These are phyloP conservation scores for Prosopis cineraria DNA, from an alignment of 306 rosid genomes.

Conservation along the genomic window DNA sequence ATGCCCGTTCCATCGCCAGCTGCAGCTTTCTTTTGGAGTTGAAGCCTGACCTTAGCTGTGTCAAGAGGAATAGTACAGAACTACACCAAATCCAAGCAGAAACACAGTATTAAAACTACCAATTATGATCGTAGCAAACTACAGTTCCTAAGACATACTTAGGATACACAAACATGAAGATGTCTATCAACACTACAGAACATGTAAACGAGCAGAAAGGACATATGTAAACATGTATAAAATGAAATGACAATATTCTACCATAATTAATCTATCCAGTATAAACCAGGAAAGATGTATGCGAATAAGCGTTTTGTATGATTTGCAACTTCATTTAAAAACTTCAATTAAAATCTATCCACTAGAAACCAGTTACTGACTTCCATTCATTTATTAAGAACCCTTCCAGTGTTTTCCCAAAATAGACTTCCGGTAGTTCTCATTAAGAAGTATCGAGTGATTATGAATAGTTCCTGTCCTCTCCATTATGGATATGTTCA, in stretches of 20 bases:
- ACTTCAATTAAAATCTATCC: no score
- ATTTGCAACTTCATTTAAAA: not conserved
- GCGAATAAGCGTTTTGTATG: not conserved
- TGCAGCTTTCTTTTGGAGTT: slow-evolving; percentile 76
- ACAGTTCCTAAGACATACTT: not conserved
- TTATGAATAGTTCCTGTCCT: not conserved
- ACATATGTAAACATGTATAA: not conserved
- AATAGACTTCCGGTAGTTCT: not conserved
- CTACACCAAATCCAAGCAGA: slow-evolving; percentile 50
- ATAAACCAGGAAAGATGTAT: not conserved
- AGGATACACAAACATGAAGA: not conserved
- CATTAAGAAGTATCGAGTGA: not conserved
- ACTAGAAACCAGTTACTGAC: not conserved
- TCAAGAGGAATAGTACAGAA: slow-evolving; percentile 94
- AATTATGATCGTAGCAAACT: not conserved
- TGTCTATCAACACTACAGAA: not conserved
- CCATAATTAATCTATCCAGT: not conserved
- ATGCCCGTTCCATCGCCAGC: slow-evolving; percentile 47
- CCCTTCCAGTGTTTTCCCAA: not conserved
- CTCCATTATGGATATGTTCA: not conserved
- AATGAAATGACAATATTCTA: not conserved
- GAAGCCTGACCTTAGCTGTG: slow-evolving; percentile 96
- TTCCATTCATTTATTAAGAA: not conserved
- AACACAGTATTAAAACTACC: slow-evolving; percentile 20
- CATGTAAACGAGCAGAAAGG: not conserved